phyloP scores from a whole-genome alignment of 352 stramenopile genomes.

The Pythium aquatile region DNA sequence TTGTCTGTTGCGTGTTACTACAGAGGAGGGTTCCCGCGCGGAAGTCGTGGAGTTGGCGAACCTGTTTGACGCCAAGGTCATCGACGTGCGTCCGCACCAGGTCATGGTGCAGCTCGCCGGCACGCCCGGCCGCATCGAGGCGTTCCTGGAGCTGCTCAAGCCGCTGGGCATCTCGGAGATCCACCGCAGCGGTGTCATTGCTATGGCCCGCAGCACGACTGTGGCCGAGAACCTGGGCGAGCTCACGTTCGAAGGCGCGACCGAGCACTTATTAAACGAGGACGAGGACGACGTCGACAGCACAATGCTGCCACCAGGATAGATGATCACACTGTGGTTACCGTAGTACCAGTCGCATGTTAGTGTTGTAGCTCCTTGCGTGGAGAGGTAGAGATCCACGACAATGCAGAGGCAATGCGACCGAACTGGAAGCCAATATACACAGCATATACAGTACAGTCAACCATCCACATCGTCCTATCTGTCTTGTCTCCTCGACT shows the following conservation, averaged over 20 bases:
- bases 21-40: constrained; percentile 58
- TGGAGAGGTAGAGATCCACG: background rate
- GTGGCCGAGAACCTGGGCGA: constrained; percentile 66
- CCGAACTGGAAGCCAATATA: constrained; percentile 1
- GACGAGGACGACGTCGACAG: constrained; percentile 64
- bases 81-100: constrained; percentile 80
- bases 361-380: background rate
- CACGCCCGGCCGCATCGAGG: constrained; percentile 72
- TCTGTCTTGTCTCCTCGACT: background rate
- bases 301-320: constrained; percentile 67
- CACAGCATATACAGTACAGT: constrained; percentile 4
- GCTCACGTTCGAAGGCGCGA: constrained; percentile 71
- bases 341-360: too few relatives aligned
- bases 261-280: constrained; percentile 63
- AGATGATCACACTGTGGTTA: constrained; percentile 15
- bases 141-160: constrained; percentile 82
- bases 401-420: background rate
- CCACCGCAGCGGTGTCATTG: constrained; percentile 82
- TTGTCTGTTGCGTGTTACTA: background rate
- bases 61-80: constrained; percentile 85
- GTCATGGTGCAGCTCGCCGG: constrained; percentile 83
- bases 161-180: constrained; percentile 82
- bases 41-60: constrained; percentile 82
- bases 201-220: constrained; percentile 72
- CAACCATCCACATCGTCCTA: background rate